Percentiles rank a stretch among this genome's conserved stretches.
Evolutionary conservation across 2,329 filamentous ascomycete genomes (phyloP).

Genomic region (Leptographium lundbergii): DNA sequence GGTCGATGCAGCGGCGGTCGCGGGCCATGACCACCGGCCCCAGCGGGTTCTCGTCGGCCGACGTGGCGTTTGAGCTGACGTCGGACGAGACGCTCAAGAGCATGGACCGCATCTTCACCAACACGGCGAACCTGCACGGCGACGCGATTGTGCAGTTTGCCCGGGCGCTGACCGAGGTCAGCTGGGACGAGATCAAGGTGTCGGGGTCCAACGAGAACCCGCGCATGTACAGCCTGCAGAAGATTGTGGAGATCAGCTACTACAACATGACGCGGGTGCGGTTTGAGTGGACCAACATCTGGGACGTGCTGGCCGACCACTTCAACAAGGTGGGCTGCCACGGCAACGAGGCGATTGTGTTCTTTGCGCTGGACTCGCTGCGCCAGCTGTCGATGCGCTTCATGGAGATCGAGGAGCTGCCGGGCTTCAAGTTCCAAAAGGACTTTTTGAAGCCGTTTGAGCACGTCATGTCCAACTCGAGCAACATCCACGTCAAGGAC

Average conservation of each 20-base stretch:
- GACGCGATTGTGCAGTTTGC: constrained; percentile 96
- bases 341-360: constrained; percentile 91
- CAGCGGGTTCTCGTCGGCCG: constrained; percentile 50
- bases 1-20: constrained; percentile 50
- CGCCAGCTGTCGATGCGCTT: constrained; percentile 97
- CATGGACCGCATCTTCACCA: constrained; percentile 93
- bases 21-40: constrained; percentile 46
- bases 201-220: constrained; percentile 93
- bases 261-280: constrained; percentile 99
- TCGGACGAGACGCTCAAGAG: constrained; percentile 76
- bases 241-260: constrained; percentile 96
- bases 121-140: constrained; percentile 83
- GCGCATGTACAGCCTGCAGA: constrained; percentile 92
- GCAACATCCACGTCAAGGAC: constrained; percentile 85
- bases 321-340: constrained; percentile 98
- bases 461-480: constrained; percentile 90
- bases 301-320: constrained; percentile 93
- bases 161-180: constrained; percentile 82
- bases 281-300: constrained; percentile 97
- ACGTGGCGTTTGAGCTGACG: constrained; percentile 82
- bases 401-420: constrained; percentile 94
- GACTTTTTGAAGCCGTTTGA: constrained; percentile 98
- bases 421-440: constrained; percentile 99
- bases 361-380: constrained; percentile 91
- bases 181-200: constrained; percentile 98